phyloP scores from a whole-genome alignment of 208 protist species.

The Trypanosoma mega region DNA sequence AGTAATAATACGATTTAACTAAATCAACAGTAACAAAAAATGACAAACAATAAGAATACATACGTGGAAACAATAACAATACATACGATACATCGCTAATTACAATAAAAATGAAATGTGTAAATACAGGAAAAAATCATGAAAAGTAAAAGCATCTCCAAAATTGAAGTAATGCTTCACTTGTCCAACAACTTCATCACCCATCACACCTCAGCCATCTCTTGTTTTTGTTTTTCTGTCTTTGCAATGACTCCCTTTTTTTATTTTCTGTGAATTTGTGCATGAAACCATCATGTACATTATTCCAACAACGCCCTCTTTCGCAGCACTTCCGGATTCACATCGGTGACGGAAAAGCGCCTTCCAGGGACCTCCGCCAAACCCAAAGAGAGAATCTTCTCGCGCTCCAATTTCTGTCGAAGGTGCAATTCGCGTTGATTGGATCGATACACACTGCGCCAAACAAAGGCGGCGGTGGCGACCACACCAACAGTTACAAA shows the following conservation, averaged over 20 bases:
- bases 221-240: too few species aligned
- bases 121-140: constrained; percentile 1
- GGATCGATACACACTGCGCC: constrained; percentile 51
- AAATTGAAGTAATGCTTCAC: too few species aligned
- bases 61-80: too few species aligned
- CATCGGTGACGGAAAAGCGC: constrained; percentile 49
- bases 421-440: constrained; percentile 56
- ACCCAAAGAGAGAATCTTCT: constrained; percentile 33
- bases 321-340: constrained; percentile 25
- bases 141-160: background rate
- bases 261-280: too few species aligned
- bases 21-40: background rate
- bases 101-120: constrained; percentile 8
- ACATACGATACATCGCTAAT: constrained; percentile 1
- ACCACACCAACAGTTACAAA: constrained; percentile 28
- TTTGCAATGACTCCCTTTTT: too few species aligned
- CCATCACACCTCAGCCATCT: too few species aligned
- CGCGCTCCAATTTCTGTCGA: constrained; percentile 28
- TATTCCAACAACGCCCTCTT: constrained; percentile 24
- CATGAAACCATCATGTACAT: background rate
- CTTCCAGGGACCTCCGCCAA: constrained; percentile 51
- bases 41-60: background rate
- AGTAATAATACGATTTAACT: background rate
- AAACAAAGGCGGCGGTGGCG: constrained; percentile 32
- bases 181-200: too few species aligned